Percentiles rank a stretch among this genome's conserved stretches.
phyloP scores from a whole-genome alignment of 805 yeast genomes.

The Hanseniaspora occidentalis region DNA sequence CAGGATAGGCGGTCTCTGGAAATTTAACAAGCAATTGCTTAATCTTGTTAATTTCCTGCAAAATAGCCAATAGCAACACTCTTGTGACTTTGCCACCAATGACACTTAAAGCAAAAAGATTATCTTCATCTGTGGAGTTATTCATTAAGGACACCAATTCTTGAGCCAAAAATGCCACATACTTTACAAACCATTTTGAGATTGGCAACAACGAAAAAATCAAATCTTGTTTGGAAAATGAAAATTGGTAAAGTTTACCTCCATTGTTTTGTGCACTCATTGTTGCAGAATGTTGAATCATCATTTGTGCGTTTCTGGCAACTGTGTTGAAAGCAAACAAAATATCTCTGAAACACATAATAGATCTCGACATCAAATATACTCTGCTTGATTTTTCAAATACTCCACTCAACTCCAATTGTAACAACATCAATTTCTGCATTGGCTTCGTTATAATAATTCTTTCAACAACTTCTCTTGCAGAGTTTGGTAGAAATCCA shows the following conservation, averaged over 20 bases:
- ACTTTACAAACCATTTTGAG: constrained; percentile 76
- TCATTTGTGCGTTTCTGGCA: constrained; percentile 18
- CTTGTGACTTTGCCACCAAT: constrained; percentile 60
- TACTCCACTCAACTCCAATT: constrained; percentile 23
- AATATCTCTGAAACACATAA: constrained; percentile 21
- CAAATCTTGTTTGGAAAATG: constrained; percentile 48
- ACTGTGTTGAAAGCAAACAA: constrained; percentile 25
- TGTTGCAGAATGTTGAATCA: constrained; percentile 24
- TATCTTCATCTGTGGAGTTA: constrained; percentile 13
- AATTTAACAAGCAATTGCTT: constrained; percentile 42
- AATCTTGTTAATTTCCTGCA: constrained; percentile 53
- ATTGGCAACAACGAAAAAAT: constrained; percentile 60
- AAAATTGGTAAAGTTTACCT: constrained; percentile 32
- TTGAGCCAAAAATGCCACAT: constrained; percentile 58
- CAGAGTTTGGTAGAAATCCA: constrained; percentile 24
- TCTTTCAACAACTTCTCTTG: constrained; percentile 24
- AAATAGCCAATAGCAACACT: constrained; percentile 49
- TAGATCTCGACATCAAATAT: constrained; percentile 21
- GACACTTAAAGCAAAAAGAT: constrained; percentile 42
- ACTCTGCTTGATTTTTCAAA: constrained; percentile 15
- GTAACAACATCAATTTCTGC: constrained; percentile 23
- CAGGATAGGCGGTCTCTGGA: constrained; percentile 37
- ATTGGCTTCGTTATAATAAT: constrained; percentile 25
- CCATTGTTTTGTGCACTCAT: constrained; percentile 35
- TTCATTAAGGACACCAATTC: constrained; percentile 44